Evolutionary conservation across 352 stramenopile genomes (phyloP).

Genomic region (Phytopythium helicoides): DNA sequence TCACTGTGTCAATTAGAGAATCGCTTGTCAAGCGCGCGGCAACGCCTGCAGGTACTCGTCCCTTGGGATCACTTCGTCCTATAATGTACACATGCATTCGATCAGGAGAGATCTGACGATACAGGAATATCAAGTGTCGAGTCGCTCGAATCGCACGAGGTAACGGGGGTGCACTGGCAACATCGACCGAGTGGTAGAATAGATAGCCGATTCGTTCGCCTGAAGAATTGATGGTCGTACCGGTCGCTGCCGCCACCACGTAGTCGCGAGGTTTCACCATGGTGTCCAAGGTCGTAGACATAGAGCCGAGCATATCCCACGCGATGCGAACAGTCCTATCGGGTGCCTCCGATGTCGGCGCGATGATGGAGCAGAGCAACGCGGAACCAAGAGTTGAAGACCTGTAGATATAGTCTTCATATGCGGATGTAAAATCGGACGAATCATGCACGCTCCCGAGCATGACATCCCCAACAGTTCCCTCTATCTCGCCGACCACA

Average conservation of each 20-base stretch:
- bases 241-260: conserved; percentile 46
- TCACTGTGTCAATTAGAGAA: too few relatives aligned
- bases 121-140: conserved; percentile 2
- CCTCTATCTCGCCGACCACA: background rate
- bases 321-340: background rate
- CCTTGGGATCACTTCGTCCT: background rate
- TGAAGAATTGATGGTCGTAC: conserved; percentile 8
- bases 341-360: background rate
- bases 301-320: conserved; percentile 1
- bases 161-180: background rate
- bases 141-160: background rate
- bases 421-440: background rate
- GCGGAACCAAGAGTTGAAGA: background rate
- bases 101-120: conserved; percentile 2
- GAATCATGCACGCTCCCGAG: background rate
- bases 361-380: background rate
- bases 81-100: conserved; percentile 9
- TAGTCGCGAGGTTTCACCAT: conserved; percentile 27
- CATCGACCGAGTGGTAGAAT: conserved; percentile 6
- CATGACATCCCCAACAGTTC: background rate
- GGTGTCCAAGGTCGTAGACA: background rate
- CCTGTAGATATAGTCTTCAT: background rate
- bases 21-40: background rate
- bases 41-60: background rate
- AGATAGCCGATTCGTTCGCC: conserved; percentile 10